These are phyloP conservation scores for Urtica urens DNA, from an alignment of 306 rosid species.

Conservation along the genomic window DNA sequence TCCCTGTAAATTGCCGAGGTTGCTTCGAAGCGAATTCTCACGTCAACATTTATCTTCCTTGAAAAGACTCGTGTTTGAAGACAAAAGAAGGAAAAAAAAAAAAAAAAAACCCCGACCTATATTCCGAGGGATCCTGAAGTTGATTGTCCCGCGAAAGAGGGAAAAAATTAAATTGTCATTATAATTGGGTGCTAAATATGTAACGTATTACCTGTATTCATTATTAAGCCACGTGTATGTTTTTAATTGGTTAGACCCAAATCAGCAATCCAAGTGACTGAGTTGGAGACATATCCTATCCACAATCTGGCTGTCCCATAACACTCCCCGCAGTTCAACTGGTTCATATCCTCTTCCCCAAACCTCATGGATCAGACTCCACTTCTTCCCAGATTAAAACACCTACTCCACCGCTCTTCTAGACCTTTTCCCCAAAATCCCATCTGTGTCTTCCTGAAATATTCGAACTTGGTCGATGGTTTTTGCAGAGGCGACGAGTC, in stretches of 20 bases:
- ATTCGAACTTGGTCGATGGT: neutral
- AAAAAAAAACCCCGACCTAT: no score
- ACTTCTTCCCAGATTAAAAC: slow-evolving; percentile 12
- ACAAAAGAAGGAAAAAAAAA: no score
- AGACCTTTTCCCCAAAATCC: slow-evolving; percentile 10
- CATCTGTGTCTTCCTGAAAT: slow-evolving; percentile 3
- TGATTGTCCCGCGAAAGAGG: no score
- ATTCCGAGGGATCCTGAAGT: no score
- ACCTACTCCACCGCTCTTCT: no score
- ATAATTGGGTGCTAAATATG: no score
- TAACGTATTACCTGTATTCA: no score
- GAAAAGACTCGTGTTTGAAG: no score
- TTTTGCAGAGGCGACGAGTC: slow-evolving; percentile 4
- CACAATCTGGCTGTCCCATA: slow-evolving; percentile 41
- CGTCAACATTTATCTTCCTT: no score
- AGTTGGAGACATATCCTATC: slow-evolving; percentile 49
- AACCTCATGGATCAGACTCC: slow-evolving; percentile 53
- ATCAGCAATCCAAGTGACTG: neutral
- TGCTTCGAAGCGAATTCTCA: no score
- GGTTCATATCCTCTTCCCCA: slow-evolving; percentile 25
- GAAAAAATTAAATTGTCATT: no score
- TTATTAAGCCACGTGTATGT: neutral
- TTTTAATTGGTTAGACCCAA: neutral
- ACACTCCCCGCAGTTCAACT: slow-evolving; percentile 14
- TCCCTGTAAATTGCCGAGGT: no score